Conservation (phyloP, 179 eudicot species). For the Beta corolliflora region DNA sequence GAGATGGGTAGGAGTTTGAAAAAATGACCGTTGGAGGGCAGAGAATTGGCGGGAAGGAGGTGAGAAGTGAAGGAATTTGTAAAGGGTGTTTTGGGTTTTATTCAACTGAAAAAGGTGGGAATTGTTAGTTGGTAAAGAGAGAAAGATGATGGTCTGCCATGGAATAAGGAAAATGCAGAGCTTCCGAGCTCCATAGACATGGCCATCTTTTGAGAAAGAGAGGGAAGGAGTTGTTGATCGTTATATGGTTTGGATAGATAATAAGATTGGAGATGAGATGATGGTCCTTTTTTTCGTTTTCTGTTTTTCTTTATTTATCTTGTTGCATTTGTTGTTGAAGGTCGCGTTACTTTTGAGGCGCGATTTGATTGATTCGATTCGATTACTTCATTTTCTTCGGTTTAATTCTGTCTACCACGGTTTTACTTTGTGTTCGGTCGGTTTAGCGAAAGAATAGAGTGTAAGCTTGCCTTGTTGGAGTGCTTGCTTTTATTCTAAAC, state of each 20-base stretch:
- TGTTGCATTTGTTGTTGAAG: too few relatives aligned
- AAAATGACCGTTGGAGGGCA: slow-evolving; percentile 27
- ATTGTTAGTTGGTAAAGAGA: slow-evolving; percentile 18
- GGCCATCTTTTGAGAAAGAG: background rate
- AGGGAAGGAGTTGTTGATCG: slow-evolving; percentile 5
- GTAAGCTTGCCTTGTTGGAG: too few relatives aligned
- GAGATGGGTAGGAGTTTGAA: slow-evolving; percentile 21
- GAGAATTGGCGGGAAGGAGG: slow-evolving; percentile 54
- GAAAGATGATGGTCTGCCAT: slow-evolving; percentile 23
- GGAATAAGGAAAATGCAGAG: slow-evolving; percentile 17
- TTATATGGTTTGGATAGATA: slow-evolving; percentile 7
- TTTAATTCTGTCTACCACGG: too few relatives aligned
- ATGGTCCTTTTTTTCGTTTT: too few relatives aligned
- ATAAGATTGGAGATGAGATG: too few relatives aligned
- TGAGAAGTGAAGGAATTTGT: slow-evolving; percentile 27
- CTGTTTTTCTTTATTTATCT: background rate
- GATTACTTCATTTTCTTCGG: too few relatives aligned
- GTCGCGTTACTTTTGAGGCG: too few relatives aligned
- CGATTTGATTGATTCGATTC: too few relatives aligned
- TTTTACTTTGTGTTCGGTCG: too few relatives aligned
- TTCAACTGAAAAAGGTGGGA: slow-evolving; percentile 11
- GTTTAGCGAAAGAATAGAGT: too few relatives aligned
- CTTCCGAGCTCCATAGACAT: slow-evolving; percentile 28
- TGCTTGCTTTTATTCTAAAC: too few relatives aligned
- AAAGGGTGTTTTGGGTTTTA: slow-evolving; percentile 28